Evolutionary conservation across 345 rosid genomes (phyloP).

Genomic region (Sonneratia caseolaris): DNA sequence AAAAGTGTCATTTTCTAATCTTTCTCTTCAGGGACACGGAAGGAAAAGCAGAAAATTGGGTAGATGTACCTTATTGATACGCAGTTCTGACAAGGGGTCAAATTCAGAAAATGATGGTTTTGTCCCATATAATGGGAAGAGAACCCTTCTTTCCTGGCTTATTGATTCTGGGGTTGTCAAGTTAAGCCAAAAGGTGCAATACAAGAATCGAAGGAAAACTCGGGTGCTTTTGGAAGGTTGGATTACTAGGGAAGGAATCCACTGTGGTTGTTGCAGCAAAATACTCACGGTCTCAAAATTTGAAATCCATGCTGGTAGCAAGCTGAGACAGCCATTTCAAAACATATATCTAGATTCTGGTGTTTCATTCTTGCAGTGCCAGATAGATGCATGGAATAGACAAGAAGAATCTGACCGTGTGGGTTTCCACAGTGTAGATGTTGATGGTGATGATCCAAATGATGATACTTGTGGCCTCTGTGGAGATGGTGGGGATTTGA

Average conservation of each 20-base stretch:
- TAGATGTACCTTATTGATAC: constrained; percentile 72
- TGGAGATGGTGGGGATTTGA: constrained; percentile 96
- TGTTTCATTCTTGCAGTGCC: constrained; percentile 77
- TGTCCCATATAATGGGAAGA: constrained; percentile 66
- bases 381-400: constrained; percentile 72
- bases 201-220: constrained; percentile 48
- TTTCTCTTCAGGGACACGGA: constrained; percentile 47
- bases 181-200: constrained; percentile 64
- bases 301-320: constrained; percentile 94
- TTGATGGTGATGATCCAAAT: constrained; percentile 81
- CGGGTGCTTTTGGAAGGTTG: constrained; percentile 64
- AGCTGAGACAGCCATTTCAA: constrained; percentile 62
- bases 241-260: constrained; percentile 74
- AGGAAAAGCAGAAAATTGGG: constrained; percentile 71
- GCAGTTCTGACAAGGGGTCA: constrained; percentile 45
- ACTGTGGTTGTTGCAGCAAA: constrained; percentile 84
- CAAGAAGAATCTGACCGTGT: constrained; percentile 41
- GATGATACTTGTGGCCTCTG: constrained; percentile 97
- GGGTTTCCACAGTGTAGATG: constrained; percentile 48
- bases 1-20: neutral
- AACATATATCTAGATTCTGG: constrained; percentile 80
- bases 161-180: constrained; percentile 64
- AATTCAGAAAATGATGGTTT: constrained; percentile 55
- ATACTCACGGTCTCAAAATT: constrained; percentile 58
- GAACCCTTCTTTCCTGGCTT: constrained; percentile 84